phyloP scores from a whole-genome alignment of 73 alveolate species.

The Tetrahymena borealis region DNA sequence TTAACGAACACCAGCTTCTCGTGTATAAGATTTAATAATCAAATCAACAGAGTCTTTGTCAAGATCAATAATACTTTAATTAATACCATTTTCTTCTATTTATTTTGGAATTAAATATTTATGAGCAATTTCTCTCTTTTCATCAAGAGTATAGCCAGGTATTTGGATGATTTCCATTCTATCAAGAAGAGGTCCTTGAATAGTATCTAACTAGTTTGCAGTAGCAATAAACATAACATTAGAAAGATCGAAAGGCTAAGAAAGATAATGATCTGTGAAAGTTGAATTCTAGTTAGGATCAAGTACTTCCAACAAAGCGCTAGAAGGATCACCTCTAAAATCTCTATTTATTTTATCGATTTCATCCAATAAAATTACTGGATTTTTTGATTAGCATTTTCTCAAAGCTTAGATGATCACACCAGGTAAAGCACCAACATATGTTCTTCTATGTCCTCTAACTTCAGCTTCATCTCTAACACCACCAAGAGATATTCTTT shows the following conservation, averaged over 20 bases:
- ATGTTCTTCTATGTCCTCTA: slow-evolving; percentile 94
- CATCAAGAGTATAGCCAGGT: slow-evolving; percentile 75
- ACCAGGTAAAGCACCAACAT: slow-evolving; percentile 93
- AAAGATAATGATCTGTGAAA: slow-evolving; percentile 79
- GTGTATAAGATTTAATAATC: slow-evolving; percentile 53
- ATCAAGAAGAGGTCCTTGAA: slow-evolving; percentile 82
- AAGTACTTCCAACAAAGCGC: slow-evolving; percentile 90
- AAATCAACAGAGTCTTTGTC: slow-evolving; percentile 38
- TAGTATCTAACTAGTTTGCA: slow-evolving; percentile 78
- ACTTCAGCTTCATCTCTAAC: slow-evolving; percentile 92
- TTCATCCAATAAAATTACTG: slow-evolving; percentile 93
- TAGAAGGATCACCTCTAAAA: slow-evolving; percentile 84
- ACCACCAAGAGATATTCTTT: slow-evolving; percentile 89
- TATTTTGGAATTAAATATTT: slow-evolving; percentile 81
- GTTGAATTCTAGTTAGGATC: slow-evolving; percentile 89
- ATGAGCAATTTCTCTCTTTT: slow-evolving; percentile 76
- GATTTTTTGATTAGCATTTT: slow-evolving; percentile 72
- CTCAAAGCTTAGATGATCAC: slow-evolving; percentile 75
- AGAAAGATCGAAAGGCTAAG: slow-evolving; percentile 73
- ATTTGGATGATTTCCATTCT: slow-evolving; percentile 91
- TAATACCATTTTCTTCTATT: slow-evolving; percentile 71
- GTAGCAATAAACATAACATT: slow-evolving; percentile 76
- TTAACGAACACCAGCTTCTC: slow-evolving; percentile 82
- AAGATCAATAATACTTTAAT: slow-evolving; percentile 31
- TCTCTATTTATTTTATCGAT: slow-evolving; percentile 85